Evolutionary conservation across 768 basidiomycete genomes (phyloP), one percentile per base, ranked within the genome.

Genomic region (Lentinula raphanica): DNA sequence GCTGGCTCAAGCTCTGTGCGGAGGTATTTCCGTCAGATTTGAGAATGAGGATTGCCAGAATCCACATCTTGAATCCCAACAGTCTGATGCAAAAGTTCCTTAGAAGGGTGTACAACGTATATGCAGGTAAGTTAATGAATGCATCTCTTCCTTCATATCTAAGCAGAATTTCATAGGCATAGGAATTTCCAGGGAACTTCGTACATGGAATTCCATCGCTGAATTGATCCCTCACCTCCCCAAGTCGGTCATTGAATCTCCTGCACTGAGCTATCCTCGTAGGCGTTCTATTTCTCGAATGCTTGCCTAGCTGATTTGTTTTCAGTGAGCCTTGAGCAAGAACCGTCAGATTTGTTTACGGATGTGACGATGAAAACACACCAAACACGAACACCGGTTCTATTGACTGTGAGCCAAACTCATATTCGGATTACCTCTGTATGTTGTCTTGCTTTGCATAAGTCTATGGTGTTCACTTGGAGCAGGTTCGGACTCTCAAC

Each of bases 401-500:
- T 78, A 28, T 72, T 94, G 61, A 78, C 83, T 48, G 80, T 94
- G 44, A 84, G 83, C 7, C 66, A 74, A 44, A 84, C 79, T n/a
- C 88, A 92, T 67, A 76, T 94, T 23, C 82, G 90, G 21, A 82
- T 94, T 49, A 88, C 86, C 29, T 87, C 87, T 45, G 91, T 91
- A 63, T 63, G 87, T 66, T 12, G 15, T 28, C 3, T 17, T 44
- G 19, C 11, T 3, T 55, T 4, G 7, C 23, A 50, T 36, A 29
- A 55, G n/a, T n/a, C n/a, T 5, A 23, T 27, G 1, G 0, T 21
- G 27, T 23, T 21, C 42, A 61, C 27, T 66, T 62, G 19, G 38
- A 5, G 25, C 63, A 89, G 85, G 78, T 83, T 62, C 89, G 87
- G 66, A 82, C 90, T n/a, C 79, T 82, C 63, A 76, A 82, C 7